Conservation (phyloP, 345 rosid species). For the Turnera subulata region DNA sequence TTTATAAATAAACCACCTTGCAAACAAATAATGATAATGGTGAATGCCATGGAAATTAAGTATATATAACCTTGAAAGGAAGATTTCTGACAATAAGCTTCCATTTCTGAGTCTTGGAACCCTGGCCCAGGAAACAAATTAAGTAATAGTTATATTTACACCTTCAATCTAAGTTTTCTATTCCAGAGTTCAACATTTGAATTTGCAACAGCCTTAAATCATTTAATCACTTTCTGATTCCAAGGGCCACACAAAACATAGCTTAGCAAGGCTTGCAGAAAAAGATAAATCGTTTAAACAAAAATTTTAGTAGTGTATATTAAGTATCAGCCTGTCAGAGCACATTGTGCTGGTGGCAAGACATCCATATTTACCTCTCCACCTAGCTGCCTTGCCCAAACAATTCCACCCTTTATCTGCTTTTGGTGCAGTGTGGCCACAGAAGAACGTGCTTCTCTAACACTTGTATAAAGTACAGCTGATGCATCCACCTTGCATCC, state of each 20-base stretch:
- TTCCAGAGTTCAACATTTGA: neutral
- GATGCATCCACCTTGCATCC: conserved; percentile 89
- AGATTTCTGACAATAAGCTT: conserved; percentile 83
- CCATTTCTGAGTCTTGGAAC: conserved; percentile 97
- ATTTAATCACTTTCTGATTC: no score
- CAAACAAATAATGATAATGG: conserved; percentile 8
- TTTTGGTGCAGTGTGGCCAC: conserved; percentile 64
- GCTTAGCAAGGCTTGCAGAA: no score
- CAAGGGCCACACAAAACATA: no score
- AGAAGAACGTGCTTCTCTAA: conserved; percentile 67
- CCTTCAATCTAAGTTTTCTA: neutral
- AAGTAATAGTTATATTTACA: conserved; percentile 6
- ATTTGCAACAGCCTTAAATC: conserved; percentile 1
- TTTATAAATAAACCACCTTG: conserved; percentile 9
- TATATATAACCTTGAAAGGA: conserved; percentile 71
- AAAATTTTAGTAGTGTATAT: neutral
- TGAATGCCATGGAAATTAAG: conserved; percentile 7
- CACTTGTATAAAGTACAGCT: conserved; percentile 76
- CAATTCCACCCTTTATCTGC: conserved; percentile 50
- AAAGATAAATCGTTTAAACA: neutral
- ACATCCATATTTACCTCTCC: conserved; percentile 63
- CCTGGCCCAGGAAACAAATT: conserved; percentile 42
- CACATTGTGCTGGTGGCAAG: neutral
- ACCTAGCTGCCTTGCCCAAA: conserved; percentile 98
- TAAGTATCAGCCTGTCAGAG: neutral